A percentile compares a stretch with the other conserved stretches of the same genome.
These are phyloP conservation scores for Apiospora hydei DNA, from an alignment of 2,329 filamentous ascomycete species.

Conservation along the genomic window DNA sequence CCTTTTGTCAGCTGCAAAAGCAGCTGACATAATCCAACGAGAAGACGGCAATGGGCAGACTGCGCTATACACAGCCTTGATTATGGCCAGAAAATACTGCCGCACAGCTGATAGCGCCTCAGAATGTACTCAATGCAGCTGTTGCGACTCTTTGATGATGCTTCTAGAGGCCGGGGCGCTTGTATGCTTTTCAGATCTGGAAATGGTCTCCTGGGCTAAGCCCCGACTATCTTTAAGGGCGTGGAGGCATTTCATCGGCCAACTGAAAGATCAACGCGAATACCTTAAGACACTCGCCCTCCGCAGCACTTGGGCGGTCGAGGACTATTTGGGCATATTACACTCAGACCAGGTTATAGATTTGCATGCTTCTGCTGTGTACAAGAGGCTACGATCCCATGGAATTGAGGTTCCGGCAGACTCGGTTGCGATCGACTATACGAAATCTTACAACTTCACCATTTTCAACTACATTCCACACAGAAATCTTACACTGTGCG, in stretches of 20 bases:
- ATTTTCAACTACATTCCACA: neutral
- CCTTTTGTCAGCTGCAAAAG: neutral
- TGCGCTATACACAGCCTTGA: neutral
- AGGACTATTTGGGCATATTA: neutral
- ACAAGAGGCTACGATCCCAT: neutral
- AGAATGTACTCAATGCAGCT: no score
- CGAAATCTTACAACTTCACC: neutral
- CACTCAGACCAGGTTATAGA: neutral
- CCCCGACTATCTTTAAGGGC: neutral
- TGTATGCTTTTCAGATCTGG: neutral
- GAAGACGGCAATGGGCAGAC: neutral
- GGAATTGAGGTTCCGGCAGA: neutral
- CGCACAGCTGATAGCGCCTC: no score
- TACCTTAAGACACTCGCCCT: neutral
- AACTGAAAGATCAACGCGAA: neutral
- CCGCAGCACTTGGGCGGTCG: neutral
- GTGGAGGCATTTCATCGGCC: neutral
- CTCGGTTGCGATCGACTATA: neutral
- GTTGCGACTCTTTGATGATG: no score
- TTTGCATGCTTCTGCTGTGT: neutral
- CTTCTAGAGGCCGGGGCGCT: neutral
- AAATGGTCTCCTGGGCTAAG: no score
- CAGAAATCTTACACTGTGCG: no score
- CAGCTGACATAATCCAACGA: neutral
- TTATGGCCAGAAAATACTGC: no score